Base-by-base conservation (phyloP, 345 rosid species). In the Acer campestre region DNA sequence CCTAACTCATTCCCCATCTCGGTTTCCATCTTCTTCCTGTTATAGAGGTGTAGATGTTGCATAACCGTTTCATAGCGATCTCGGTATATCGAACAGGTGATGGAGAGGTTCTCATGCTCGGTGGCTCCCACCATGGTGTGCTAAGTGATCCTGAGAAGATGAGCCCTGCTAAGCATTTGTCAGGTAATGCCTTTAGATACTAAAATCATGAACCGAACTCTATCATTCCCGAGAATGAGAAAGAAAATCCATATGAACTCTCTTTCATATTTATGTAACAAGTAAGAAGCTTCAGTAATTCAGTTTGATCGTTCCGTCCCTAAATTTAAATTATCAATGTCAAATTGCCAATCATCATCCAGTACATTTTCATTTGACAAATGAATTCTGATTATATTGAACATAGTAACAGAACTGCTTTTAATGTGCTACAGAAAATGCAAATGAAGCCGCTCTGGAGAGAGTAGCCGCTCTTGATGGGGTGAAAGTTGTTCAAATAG, bases 41-140 rank as follows among this genome's bases (percentile, higher is more conserved):
- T 65, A 53, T 59, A 4, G 23, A 67, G 6, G 53, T 27, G 53
- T 27, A 51, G 22, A n/a, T 55, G 23, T 62, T 75, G 12, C 31
- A 51, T 75, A 31, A 49, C 61, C 25, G 51, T 1, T 71, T 81
- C 14, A 73, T 76, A 0, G 12, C 31, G 13, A 51, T 6, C 10
- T 61, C 66, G 3, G 23, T 78, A 16, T 66, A 46, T 49, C 51
- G 29, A 80, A 77, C 92, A 92, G 99, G 62, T 35, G 86, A 86
- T 78, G 90, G 88, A 42, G 86, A 90, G 49, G 90, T 86, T 72
- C 86, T 72, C 70, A 93, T 90, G 91, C 86, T 93, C 20, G 93
- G 98, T 53, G 91, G 94, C 64, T 82, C 82, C 18, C 85, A 51
- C 55, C 89, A 85, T 66, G 92, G 96, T 31, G 76, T 40, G 48